A percentile compares a stretch with the other conserved stretches of the same genome.
phyloP scores from a whole-genome alignment of 352 stramenopile species.

The Halophytophthora polymorphica region DNA sequence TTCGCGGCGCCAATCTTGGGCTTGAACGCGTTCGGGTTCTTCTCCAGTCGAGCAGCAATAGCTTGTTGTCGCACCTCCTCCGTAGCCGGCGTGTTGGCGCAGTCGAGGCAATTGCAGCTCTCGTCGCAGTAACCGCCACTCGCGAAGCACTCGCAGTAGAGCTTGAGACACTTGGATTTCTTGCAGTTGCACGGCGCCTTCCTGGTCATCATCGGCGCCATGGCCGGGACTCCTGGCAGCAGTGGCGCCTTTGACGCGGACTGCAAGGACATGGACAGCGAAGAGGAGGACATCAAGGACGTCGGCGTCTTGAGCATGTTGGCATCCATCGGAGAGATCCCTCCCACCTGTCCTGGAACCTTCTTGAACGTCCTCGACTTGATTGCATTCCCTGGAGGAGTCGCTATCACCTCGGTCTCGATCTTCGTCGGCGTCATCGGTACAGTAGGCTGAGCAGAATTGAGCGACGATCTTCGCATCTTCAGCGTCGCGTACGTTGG shows the following conservation, averaged over 20 bases:
- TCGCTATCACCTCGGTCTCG: conserved; percentile 14
- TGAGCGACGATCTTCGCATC: conserved; percentile 9
- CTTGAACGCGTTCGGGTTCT: conserved; percentile 96
- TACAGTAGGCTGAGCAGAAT: conserved; percentile 6
- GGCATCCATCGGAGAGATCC: conserved; percentile 10
- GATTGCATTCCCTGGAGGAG: conserved; percentile 5
- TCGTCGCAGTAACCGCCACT: conserved; percentile 89
- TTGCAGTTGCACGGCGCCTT: conserved; percentile 95
- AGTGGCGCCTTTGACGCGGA: conserved; percentile 20
- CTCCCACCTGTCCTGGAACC: not conserved
- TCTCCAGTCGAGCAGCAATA: conserved; percentile 87
- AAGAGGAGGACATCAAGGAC: conserved; percentile 8
- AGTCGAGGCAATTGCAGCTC: conserved; percentile 92
- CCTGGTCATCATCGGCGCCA: conserved; percentile 26
- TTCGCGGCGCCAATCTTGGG: conserved; percentile 88
- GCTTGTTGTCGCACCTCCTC: conserved; percentile 74
- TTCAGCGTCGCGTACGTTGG: conserved; percentile 12
- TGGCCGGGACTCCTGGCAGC: not conserved
- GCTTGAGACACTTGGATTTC: conserved; percentile 97
- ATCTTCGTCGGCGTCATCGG: conserved; percentile 23
- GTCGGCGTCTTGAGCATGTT: conserved; percentile 28
- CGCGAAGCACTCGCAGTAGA: conserved; percentile 96
- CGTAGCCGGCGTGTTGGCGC: conserved; percentile 85
- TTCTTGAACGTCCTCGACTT: conserved; percentile 9
- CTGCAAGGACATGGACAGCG: conserved; percentile 21